A percentile compares a stretch with the other conserved stretches of the same genome.
phyloP scores from a whole-genome alignment of 108 stramenopile species.

The Mediolabrus comicus region DNA sequence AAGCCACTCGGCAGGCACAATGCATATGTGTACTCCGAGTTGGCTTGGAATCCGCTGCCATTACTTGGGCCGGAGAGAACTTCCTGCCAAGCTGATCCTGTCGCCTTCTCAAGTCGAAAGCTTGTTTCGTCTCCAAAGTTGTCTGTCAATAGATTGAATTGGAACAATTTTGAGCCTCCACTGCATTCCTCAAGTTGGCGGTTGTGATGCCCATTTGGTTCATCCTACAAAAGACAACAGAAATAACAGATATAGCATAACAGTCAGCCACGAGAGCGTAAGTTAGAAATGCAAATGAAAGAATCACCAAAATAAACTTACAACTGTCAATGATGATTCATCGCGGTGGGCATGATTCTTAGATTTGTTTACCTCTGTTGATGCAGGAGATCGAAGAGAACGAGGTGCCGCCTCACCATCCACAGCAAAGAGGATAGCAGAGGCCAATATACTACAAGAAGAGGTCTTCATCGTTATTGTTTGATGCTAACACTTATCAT shows the following conservation, averaged over 20 bases:
- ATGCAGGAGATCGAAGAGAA: neutral
- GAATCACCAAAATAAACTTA: neutral
- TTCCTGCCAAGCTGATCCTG: neutral
- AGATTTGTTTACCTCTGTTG: neutral
- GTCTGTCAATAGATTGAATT: neutral
- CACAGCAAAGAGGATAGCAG: slow-evolving; percentile 2
- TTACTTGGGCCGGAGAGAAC: neutral
- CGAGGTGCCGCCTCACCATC: neutral
- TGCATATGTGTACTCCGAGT: neutral
- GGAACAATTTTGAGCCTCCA: neutral
- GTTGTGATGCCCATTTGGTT: neutral
- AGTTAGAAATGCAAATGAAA: neutral
- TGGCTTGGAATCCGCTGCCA: neutral
- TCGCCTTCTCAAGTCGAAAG: neutral
- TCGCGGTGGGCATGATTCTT: neutral
- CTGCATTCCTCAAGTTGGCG: neutral
- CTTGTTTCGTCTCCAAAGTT: slow-evolving; percentile 4
- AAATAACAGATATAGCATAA: neutral
- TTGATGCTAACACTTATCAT: neutral
- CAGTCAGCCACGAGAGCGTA: neutral
- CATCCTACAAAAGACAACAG: neutral
- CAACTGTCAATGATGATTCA: slow-evolving; percentile 3
- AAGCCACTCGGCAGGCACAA: neutral
- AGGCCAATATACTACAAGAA: neutral
- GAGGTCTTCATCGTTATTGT: neutral